Evolutionary conservation across 2,329 filamentous ascomycete species (phyloP), one percentile per base, ranked within the genome.

Genomic region (Trichoderma hamatum): DNA sequence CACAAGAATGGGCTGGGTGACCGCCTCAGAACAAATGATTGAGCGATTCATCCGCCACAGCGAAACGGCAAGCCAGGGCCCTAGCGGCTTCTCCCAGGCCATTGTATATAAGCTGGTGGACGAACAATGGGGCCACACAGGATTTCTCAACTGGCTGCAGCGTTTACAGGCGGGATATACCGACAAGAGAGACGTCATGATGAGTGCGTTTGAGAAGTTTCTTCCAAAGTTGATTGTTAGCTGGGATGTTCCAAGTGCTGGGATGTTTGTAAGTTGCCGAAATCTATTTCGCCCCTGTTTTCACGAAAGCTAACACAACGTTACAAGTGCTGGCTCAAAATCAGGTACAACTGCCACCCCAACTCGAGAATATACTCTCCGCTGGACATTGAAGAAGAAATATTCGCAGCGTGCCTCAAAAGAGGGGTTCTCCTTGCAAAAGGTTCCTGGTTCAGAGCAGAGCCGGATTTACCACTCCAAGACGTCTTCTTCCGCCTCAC

Each of bases 371-470:
- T 75, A 19, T 86, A 85, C 72, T 82, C 80, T 58, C 82, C 92
- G 59, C 78, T 87, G 24, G 88, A 88, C 43, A 84, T 99, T 51
- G 96, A 99, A 80, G 90, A 97, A 74, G 89, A 92, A 66, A 93
- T 99, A 56, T 98, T 97, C 84, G 80, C 91, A 73, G 84, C 86
- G 0, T 90, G 90, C 71, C 90, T 97, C 67, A 86, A 89, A 3
- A 87, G 90, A 74, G 91, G 92, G 21, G 92, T 96, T 5, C 84
- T 99, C 55, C 84, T 96, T 2, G 93, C 92, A 69, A 87, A 92
- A 60, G 96, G 96, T 2, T 94, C 90, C 58, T 98, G 94, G 94
- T 99, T 98, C 85, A 86, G 89, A 70, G 92, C 94, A 1, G 91
- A 96, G 77, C 86, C 85, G 51, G 84, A 87, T 59, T 84, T 83